These are phyloP conservation scores for Chrysanthemum lavandulifolium DNA, from an alignment of 129 eudicot species.

Conservation along the genomic window DNA sequence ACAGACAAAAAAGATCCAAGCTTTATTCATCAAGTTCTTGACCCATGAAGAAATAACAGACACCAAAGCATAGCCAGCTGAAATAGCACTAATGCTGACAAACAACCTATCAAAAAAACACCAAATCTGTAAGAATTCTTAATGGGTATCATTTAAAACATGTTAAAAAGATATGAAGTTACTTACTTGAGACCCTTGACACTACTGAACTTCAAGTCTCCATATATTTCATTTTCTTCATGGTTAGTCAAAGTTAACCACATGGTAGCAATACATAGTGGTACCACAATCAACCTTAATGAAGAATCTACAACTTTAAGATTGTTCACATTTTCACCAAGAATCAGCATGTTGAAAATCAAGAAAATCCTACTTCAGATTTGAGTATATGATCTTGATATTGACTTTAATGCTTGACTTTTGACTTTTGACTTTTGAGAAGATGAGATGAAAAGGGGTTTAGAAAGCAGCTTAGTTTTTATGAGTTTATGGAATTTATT, in stretches of 20 bases:
- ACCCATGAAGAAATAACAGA: slow-evolving; percentile 69
- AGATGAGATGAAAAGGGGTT: slow-evolving; percentile 15
- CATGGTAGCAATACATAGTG: slow-evolving; percentile 69
- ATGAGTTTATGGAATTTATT: slow-evolving; percentile 4
- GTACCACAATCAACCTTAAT: slow-evolving; percentile 68
- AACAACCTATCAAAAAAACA: slow-evolving; percentile 47
- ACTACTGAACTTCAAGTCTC: slow-evolving; percentile 55
- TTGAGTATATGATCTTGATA: slow-evolving; percentile 12
- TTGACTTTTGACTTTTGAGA: slow-evolving; percentile 13
- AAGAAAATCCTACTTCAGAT: slow-evolving; percentile 24
- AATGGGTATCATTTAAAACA: neutral
- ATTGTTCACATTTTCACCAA: slow-evolving; percentile 41
- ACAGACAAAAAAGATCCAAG: slow-evolving; percentile 89
- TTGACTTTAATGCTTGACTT: slow-evolving; percentile 16
- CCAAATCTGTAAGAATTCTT: neutral
- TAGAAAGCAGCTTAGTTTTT: slow-evolving; percentile 17
- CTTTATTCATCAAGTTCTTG: slow-evolving; percentile 60
- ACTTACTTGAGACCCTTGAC: slow-evolving; percentile 77
- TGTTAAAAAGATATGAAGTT: neutral
- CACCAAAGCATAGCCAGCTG: slow-evolving; percentile 79
- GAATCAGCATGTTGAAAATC: slow-evolving; percentile 40
- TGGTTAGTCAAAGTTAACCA: slow-evolving; percentile 72
- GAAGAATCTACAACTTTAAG: slow-evolving; percentile 61
- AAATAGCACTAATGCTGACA: slow-evolving; percentile 60
- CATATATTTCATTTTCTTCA: slow-evolving; percentile 61